Evolutionary conservation across 2,329 filamentous ascomycete species (phyloP).

Genomic region (Paecilomyces niveus): DNA sequence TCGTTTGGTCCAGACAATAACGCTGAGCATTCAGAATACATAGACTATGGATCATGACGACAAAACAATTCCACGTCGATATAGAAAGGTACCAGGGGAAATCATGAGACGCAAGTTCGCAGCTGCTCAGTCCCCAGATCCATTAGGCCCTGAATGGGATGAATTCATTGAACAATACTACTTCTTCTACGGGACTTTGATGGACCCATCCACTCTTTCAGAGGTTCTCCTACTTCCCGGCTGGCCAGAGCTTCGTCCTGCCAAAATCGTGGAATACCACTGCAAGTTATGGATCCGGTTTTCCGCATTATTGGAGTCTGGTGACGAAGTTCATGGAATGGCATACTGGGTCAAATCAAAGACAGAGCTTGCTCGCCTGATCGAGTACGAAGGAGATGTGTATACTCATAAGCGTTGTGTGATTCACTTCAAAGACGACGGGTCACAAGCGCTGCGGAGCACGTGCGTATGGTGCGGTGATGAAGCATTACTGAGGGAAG

Average conservation of each 20-base stretch:
- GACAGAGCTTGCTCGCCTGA: not conserved
- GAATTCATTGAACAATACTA: constrained; percentile 8
- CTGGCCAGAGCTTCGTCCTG: not conserved
- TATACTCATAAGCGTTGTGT: constrained; percentile 1
- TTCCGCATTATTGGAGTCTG: constrained; percentile 5
- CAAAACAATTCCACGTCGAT: not conserved
- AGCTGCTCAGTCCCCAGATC: not conserved
- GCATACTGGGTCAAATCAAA: constrained; percentile 3
- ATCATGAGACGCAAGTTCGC: not conserved
- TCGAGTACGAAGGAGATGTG: constrained; percentile 2
- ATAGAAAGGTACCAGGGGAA: not conserved
- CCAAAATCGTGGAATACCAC: constrained; percentile 3
- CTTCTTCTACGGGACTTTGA: constrained; percentile 24
- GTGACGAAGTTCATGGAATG: constrained; percentile 1
- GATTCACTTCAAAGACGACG: constrained; percentile 5
- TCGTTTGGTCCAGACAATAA: not conserved
- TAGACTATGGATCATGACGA: not conserved
- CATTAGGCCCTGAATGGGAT: not conserved
- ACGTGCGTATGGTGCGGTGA: constrained; percentile 5
- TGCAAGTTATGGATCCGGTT: constrained; percentile 7
- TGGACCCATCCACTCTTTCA: constrained; percentile 11
- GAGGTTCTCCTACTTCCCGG: constrained; percentile 1
- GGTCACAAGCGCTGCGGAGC: not conserved
- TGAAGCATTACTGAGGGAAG: constrained; percentile 3
- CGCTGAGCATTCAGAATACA: not conserved